These are phyloP conservation scores for Stromatinia cepivora DNA, from an alignment of 2,329 filamentous ascomycete genomes.

Conservation along the genomic window DNA sequence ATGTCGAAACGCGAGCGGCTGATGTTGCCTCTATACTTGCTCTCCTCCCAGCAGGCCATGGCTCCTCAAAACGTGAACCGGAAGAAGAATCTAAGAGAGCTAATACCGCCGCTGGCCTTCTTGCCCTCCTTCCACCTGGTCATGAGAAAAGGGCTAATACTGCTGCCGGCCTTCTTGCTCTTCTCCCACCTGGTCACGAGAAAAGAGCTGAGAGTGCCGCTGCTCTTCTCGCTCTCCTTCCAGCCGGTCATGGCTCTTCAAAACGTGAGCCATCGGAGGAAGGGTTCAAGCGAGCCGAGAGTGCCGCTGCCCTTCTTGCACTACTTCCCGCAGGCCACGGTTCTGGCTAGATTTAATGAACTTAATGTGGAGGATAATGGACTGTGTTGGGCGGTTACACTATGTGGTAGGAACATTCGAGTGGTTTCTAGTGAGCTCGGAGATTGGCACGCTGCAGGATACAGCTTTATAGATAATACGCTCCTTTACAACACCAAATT, in stretches of 20 bases:
- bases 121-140: neutral
- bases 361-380: neutral
- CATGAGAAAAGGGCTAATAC: neutral
- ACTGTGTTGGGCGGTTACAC: neutral
- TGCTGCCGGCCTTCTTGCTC: neutral
- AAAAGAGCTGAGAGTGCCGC: neutral
- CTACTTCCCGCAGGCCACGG: slow-evolving; percentile 1
- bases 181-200: neutral
- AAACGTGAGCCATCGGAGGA: slow-evolving; percentile 9
- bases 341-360: neutral
- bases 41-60: neutral
- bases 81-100: neutral
- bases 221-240: neutral
- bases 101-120: neutral
- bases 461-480: slow-evolving; percentile 12
- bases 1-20: neutral
- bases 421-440: neutral
- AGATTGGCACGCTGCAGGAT: slow-evolving; percentile 1
- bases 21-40: neutral
- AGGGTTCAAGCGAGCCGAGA: neutral
- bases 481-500: neutral
- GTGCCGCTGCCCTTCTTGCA: neutral
- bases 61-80: neutral
- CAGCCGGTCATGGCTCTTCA: neutral
- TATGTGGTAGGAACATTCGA: neutral